These are phyloP conservation scores for Fusarium sp. DNA, from an alignment of 2,329 filamentous ascomycete genomes.

Conservation along the genomic window DNA sequence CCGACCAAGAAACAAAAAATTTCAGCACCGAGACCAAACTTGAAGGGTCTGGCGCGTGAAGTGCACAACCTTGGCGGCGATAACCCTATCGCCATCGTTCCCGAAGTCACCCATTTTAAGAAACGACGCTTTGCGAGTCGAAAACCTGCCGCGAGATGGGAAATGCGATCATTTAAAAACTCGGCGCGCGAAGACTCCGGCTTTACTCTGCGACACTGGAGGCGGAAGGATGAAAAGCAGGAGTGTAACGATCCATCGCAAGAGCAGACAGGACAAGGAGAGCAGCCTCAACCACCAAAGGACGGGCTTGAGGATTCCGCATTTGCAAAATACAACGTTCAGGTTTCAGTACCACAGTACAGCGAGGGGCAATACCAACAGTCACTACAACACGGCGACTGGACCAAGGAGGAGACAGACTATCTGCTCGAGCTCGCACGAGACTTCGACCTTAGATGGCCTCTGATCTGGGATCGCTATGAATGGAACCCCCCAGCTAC, in stretches of 20 bases:
- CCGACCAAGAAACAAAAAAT: slow-evolving; percentile 83
- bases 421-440: slow-evolving; percentile 83
- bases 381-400: slow-evolving; percentile 80
- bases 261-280: slow-evolving; percentile 51
- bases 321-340: slow-evolving; percentile 92
- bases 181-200: slow-evolving; percentile 78
- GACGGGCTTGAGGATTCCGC: slow-evolving; percentile 69
- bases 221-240: slow-evolving; percentile 70
- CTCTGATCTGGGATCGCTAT: slow-evolving; percentile 93
- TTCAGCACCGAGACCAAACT: slow-evolving; percentile 70
- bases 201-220: slow-evolving; percentile 85
- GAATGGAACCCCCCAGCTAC: slow-evolving; percentile 73
- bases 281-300: slow-evolving; percentile 39
- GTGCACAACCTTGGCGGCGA: slow-evolving; percentile 77
- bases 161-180: slow-evolving; percentile 80
- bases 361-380: slow-evolving; percentile 88
- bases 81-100: slow-evolving; percentile 77
- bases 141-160: slow-evolving; percentile 75
- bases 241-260: slow-evolving; percentile 50
- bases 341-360: slow-evolving; percentile 84
- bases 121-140: slow-evolving; percentile 69
- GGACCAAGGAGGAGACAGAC: slow-evolving; percentile 94
- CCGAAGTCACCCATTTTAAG: slow-evolving; percentile 72
- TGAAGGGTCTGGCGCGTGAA: slow-evolving; percentile 76
- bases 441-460: slow-evolving; percentile 91